Evolutionary conservation across 2,329 filamentous ascomycete species (phyloP).

Genomic region (Neonectria sp.): DNA sequence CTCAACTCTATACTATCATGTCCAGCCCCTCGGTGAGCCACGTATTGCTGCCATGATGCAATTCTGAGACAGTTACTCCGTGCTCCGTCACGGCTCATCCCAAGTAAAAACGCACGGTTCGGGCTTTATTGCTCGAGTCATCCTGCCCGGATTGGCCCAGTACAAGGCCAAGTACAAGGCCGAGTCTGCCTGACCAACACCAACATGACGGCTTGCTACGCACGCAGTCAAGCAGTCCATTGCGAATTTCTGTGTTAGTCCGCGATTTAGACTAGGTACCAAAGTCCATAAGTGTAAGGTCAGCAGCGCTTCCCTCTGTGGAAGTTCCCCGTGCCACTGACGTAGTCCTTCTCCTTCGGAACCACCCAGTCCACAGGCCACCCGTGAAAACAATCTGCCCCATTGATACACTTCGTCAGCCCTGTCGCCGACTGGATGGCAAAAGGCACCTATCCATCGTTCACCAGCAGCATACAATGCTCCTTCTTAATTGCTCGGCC

Average conservation of each 20-base stretch:
- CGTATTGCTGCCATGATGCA: neutral
- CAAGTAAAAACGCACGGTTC: constrained; percentile 1
- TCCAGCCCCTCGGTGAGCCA: neutral
- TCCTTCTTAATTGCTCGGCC: constrained; percentile 1
- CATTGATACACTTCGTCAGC: neutral
- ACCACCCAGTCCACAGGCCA: neutral
- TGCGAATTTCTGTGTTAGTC: neutral
- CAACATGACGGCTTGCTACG: neutral
- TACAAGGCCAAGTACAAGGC: neutral
- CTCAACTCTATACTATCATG: neutral
- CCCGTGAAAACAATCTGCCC: neutral
- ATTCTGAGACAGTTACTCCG: constrained; percentile 6
- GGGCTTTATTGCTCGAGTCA: constrained; percentile 20
- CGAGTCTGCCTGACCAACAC: constrained; percentile 17
- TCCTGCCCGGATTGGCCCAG: neutral
- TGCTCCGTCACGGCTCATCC: neutral
- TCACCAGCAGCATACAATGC: neutral
- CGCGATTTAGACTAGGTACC: neutral
- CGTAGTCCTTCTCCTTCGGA: neutral
- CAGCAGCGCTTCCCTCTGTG: neutral
- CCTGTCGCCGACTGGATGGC: neutral
- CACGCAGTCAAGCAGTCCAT: constrained; percentile 1
- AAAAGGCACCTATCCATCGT: neutral
- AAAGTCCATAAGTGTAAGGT: constrained; percentile 2
- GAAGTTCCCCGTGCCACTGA: constrained; percentile 3